Base-by-base conservation (phyloP, 2,329 filamentous ascomycete genomes). In the Stagonosporopsis vannaccii region DNA sequence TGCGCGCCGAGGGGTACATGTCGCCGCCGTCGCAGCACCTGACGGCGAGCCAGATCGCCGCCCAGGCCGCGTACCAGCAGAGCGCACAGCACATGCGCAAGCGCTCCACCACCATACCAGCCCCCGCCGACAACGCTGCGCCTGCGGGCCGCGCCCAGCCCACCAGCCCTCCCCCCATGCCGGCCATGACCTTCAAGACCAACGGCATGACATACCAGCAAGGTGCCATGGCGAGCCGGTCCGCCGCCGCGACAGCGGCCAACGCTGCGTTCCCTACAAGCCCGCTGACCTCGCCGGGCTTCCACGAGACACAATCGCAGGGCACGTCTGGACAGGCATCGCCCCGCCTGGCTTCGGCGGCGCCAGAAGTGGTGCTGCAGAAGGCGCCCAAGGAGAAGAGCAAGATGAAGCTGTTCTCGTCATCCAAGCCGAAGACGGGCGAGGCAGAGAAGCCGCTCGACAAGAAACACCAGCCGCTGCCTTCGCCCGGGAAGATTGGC, bases 371-470 rank as follows among this genome's bases (percentile, higher is more conserved):
- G 20, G 87, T 90, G 63, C 88, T 90, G 73, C 82, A 83, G 47
- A 87, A 87, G 67, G 77, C 76, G 20, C 85, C 85, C 66, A 80
- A 84, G 25, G 88, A 91, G 22, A 90, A 91, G 75, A 87, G 87
- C 59, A 92, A 92, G 77, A 89, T 91, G 73, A 94, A 94, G 79
- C 81, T 94, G 25, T 93, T 93, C 71, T 91, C 88, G 6, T 56
- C 30, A 12, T 30, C 66, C 49, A 85, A 90, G 46, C 90, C 90
- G 0, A 89, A 89, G 69, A 92, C 89, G 76, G 90, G 92, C 65
- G 84, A 85, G 46, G 86, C 87, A 54, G 84, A 83, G n/a, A 91
- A 90, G 71, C 84, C 86, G 32, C 63, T 81, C 6, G 77, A 78
- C 45, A 77, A 73, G 62, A 88, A 86, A 67, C 82, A 88, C 17